These are phyloP conservation scores for Epichloe hybrida DNA, from an alignment of 2,329 filamentous ascomycete genomes.

Conservation along the genomic window DNA sequence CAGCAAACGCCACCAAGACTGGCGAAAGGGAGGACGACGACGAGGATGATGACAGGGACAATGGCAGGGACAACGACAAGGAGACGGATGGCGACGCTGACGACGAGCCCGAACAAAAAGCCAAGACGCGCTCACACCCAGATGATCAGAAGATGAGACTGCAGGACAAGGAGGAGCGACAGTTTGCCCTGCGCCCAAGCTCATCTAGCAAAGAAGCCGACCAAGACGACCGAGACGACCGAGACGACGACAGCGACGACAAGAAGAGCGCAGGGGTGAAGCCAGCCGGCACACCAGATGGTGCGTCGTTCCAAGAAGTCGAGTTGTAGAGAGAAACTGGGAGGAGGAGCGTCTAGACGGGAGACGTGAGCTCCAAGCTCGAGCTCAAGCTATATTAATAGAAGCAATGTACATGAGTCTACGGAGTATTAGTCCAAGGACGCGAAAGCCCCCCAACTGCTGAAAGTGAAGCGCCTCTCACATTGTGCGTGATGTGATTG, in stretches of 20 bases:
- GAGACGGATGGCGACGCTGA: slow-evolving; percentile 6
- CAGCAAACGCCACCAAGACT: slow-evolving; percentile 11
- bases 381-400: background rate
- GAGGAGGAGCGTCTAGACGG: background rate
- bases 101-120: slow-evolving; percentile 21
- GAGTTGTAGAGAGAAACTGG: slow-evolving; percentile 31
- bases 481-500: too few species aligned
- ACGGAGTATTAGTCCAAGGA: background rate
- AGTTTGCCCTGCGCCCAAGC: slow-evolving; percentile 34
- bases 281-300: slow-evolving; percentile 36
- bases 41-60: slow-evolving; percentile 5
- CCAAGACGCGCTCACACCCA: slow-evolving; percentile 15
- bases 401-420: background rate
- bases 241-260: slow-evolving; percentile 20
- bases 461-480: too few species aligned
- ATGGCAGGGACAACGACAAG: slow-evolving; percentile 2
- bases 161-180: slow-evolving; percentile 42
- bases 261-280: slow-evolving; percentile 23
- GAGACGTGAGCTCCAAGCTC: background rate
- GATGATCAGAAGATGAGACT: slow-evolving; percentile 44
- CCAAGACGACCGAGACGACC: slow-evolving; percentile 16
- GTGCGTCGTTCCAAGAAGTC: slow-evolving; percentile 50
- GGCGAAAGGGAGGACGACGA: slow-evolving; percentile 14
- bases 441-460: background rate
- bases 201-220: slow-evolving; percentile 11